A percentile compares a stretch with the other conserved stretches of the same genome.
Evolutionary conservation across 805 yeast genomes (phyloP).

Genomic region (Wickerhamomyces strasburgensis): DNA sequence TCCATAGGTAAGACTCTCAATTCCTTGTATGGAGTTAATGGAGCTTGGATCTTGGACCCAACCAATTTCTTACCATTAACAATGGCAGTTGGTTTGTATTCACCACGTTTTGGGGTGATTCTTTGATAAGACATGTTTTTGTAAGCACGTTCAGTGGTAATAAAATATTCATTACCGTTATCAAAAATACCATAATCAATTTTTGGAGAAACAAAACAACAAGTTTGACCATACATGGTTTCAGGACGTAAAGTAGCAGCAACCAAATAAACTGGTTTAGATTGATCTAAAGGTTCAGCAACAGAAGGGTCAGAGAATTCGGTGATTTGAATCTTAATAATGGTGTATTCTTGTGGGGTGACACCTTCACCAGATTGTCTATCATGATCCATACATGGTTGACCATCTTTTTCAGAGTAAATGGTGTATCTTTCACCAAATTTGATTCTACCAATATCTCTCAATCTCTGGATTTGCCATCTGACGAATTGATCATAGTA

Average conservation of each 20-base stretch:
- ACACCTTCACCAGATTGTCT: slow-evolving; percentile 97
- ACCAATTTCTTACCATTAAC: slow-evolving; percentile 71
- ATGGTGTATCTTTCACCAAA: slow-evolving; percentile 98
- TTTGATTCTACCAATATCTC: slow-evolving; percentile 83
- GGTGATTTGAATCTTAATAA: slow-evolving; percentile 77
- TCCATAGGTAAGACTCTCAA: slow-evolving; percentile 95
- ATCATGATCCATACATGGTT: slow-evolving; percentile 99
- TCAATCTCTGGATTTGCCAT: slow-evolving; percentile 93
- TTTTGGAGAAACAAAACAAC: slow-evolving; percentile 96
- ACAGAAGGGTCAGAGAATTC: slow-evolving; percentile 45
- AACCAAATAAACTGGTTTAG: slow-evolving; percentile 72
- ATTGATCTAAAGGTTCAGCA: slow-evolving; percentile 32
- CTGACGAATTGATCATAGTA: slow-evolving; percentile 91
- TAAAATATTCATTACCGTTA: slow-evolving; percentile 70
- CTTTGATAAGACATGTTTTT: slow-evolving; percentile 96
- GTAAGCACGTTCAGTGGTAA: slow-evolving; percentile 93
- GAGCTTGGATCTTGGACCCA: slow-evolving; percentile 86
- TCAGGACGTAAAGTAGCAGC: slow-evolving; percentile 99
- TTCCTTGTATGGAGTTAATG: slow-evolving; percentile 63
- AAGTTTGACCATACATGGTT: slow-evolving; percentile 98
- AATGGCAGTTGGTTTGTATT: slow-evolving; percentile 51
- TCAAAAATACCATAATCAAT: slow-evolving; percentile 88
- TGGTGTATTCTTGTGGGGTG: slow-evolving; percentile 93
- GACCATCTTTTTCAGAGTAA: slow-evolving; percentile 96
- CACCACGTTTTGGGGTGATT: slow-evolving; percentile 84